phyloP scores from a whole-genome alignment of 75 land plant species.

The Adiantum capillusveneris region DNA sequence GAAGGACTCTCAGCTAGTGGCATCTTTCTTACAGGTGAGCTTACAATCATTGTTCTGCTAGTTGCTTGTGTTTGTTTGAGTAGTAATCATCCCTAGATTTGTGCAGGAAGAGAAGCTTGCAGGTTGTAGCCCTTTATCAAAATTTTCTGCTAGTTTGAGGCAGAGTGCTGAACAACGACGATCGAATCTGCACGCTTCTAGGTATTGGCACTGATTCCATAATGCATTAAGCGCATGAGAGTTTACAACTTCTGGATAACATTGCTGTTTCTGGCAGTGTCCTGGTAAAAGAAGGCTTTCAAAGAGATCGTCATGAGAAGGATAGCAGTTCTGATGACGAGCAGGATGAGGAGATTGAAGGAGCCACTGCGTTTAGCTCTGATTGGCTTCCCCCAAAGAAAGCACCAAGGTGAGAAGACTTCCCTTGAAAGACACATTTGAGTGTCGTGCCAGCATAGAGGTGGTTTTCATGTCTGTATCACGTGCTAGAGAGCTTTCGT shows the following conservation, averaged over 20 bases:
- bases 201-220: constrained; percentile 26
- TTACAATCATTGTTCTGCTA: neutral
- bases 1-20: constrained; percentile 58
- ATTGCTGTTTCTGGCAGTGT: constrained; percentile 34
- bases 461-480: neutral
- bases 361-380: constrained; percentile 51
- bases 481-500: too few species aligned
- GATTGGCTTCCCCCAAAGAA: constrained; percentile 71
- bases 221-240: too few species aligned
- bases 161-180: constrained; percentile 49
- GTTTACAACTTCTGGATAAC: neutral
- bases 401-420: constrained; percentile 17
- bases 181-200: constrained; percentile 49
- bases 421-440: neutral
- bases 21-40: constrained; percentile 71
- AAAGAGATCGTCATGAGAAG: constrained; percentile 13
- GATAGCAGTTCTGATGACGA: constrained; percentile 32
- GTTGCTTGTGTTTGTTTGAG: constrained; percentile 2
- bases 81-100: constrained; percentile 4
- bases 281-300: constrained; percentile 34
- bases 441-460: neutral
- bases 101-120: constrained; percentile 58
- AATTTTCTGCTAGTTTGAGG: constrained; percentile 40
- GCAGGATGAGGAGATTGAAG: constrained; percentile 33
- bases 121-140: constrained; percentile 57